Base-by-base conservation (phyloP, 2,329 filamentous ascomycete genomes). In the Trichoderma sp. region DNA sequence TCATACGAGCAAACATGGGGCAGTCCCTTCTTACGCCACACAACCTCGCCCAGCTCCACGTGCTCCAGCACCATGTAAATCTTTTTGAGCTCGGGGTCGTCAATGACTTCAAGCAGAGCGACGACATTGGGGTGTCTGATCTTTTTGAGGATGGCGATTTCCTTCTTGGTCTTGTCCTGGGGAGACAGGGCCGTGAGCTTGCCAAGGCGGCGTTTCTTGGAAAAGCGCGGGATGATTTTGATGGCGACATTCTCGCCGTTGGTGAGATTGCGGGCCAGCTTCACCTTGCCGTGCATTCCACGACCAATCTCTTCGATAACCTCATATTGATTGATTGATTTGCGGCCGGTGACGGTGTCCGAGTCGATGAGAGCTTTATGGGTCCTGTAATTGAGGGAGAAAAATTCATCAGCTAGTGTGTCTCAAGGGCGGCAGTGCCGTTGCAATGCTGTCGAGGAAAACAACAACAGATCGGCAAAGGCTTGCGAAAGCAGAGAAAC, bases 91-190 rank as follows among this genome's bases (percentile, higher is more conserved):
- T 94, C 93, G 1, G 95, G 95, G 78, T 99, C 96, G 78, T 99
- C 96, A 75, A 99, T 98, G 76, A 99, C 94, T 81, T 99, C 96
- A 72, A 98, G 87, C 49, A 99, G 85, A 75, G 93, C 94, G 72
- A 99, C 96, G 52, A 99, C 93, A 76, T 99, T 97, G n/a, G 93
- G 91, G 79, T 99, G 96, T 35, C 95, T 91, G 66, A 97, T 97
- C 83, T 99, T 99, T 81, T 99, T 99, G 75, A 99, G 85, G 69
- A 99, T 98, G 77, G 96, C 96, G 72, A 99, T 97, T 82, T 99
- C 96, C 78, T 92, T 91, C 83, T 97, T 97, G 68, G 92, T 93
- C 83, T 94, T 95, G 79, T 93, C 91, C 75, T 89, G 87, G 3
- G 87, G 88, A 1, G 87, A 87, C 76, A 83, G 81, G 71, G 88